Evolutionary conservation across 23 red algal species (phyloP).

Genomic region (Rhodosorus marinus): DNA sequence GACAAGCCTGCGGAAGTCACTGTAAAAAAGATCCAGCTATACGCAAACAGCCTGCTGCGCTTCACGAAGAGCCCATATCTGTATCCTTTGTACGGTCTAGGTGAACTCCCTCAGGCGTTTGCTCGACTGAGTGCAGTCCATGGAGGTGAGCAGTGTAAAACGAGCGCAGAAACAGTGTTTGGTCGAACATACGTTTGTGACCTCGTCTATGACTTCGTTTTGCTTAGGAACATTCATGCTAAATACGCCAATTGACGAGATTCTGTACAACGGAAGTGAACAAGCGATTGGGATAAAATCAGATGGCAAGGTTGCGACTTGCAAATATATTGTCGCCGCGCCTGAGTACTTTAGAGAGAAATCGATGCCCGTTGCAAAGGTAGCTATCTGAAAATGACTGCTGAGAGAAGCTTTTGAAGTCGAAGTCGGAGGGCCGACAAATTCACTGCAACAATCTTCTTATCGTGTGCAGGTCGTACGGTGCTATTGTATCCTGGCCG

Average conservation of each 20-base stretch:
- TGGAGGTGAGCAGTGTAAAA: slow-evolving; percentile 18
- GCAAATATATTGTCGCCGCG: slow-evolving; percentile 69
- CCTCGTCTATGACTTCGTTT: neutral
- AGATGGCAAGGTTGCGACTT: slow-evolving; percentile 42
- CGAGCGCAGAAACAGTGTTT: neutral
- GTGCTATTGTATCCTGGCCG: slow-evolving; percentile 75
- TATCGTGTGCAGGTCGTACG: slow-evolving; percentile 73
- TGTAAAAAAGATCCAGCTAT: slow-evolving; percentile 56
- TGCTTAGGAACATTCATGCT: slow-evolving; percentile 99
- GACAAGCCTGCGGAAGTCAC: slow-evolving; percentile 56
- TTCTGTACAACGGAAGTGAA: slow-evolving; percentile 36
- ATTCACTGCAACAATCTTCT: too few species aligned
- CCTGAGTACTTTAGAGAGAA: slow-evolving; percentile 75
- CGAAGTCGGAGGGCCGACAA: too few species aligned
- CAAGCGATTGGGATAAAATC: slow-evolving; percentile 51
- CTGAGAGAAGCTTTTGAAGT: too few species aligned
- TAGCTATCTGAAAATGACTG: too few species aligned
- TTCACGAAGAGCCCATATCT: slow-evolving; percentile 79
- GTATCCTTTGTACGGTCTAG: slow-evolving; percentile 92
- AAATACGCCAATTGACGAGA: slow-evolving; percentile 41
- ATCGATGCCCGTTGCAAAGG: slow-evolving; percentile 17
- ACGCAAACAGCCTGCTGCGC: slow-evolving; percentile 69
- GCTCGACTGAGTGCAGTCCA: slow-evolving; percentile 84
- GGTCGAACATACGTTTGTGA: neutral
- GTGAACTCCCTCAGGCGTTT: slow-evolving; percentile 97